Conservation (phyloP, 2,329 filamentous ascomycete species). For the Calycina herbarum region DNA sequence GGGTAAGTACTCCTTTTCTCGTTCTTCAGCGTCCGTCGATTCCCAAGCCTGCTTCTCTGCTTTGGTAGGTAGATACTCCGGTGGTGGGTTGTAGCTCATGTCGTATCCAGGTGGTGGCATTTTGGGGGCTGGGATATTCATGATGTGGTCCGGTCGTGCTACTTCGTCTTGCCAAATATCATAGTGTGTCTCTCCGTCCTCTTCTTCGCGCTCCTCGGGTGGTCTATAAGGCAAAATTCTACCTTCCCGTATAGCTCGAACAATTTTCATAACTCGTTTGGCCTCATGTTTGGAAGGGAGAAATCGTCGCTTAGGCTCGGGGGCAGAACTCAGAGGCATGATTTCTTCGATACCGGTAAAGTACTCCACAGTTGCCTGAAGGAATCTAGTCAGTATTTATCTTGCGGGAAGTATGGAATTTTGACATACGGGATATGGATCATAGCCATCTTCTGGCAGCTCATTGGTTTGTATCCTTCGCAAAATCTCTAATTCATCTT, state of each 20-base stretch:
- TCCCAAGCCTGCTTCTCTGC: constrained; percentile 86
- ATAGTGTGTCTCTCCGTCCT: constrained; percentile 68
- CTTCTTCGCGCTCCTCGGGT: constrained; percentile 68
- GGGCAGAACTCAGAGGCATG: constrained; percentile 92
- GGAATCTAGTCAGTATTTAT: constrained; percentile 25
- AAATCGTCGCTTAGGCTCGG: constrained; percentile 94
- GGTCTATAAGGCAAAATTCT: constrained; percentile 89
- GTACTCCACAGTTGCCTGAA: constrained; percentile 81
- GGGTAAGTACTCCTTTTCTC: constrained; percentile 85
- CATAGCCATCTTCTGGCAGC: constrained; percentile 81
- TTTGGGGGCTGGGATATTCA: constrained; percentile 95
- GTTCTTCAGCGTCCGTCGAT: constrained; percentile 81
- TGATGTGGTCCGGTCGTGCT: constrained; percentile 77
- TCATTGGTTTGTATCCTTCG: constrained; percentile 88
- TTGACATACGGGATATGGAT: constrained; percentile 76
- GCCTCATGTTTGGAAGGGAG: constrained; percentile 96
- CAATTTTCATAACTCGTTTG: constrained; percentile 95
- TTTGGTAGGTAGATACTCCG: constrained; percentile 86
- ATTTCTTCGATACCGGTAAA: constrained; percentile 88
- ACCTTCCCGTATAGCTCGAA: constrained; percentile 91
- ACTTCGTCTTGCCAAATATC: constrained; percentile 96
- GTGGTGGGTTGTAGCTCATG: constrained; percentile 92
- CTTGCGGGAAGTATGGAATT: background rate
- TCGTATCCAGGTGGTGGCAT: constrained; percentile 91
- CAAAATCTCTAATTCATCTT: constrained; percentile 85